phyloP scores from a whole-genome alignment of 495 filamentous ascomycete species.

The Delitschia confertaspora region DNA sequence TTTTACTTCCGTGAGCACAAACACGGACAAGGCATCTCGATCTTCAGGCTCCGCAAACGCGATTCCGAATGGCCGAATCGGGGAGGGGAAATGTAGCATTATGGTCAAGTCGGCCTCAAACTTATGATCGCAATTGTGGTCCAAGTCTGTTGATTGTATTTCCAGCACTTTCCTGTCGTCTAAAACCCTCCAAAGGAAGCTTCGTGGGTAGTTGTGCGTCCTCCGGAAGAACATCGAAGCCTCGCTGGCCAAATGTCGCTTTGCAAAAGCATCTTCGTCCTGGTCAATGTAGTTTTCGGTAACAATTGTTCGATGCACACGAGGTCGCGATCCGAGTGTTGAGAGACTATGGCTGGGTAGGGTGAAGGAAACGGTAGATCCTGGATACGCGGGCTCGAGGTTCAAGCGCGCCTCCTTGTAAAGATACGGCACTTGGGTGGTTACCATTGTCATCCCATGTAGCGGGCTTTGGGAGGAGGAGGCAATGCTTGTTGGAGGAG shows the following conservation, averaged over 20 bases:
- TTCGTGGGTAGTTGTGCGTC: slow-evolving; percentile 62
- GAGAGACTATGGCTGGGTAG: slow-evolving; percentile 47
- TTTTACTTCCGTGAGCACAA: slow-evolving; percentile 66
- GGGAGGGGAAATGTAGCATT: slow-evolving; percentile 62
- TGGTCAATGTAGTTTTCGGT: slow-evolving; percentile 44
- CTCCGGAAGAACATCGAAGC: slow-evolving; percentile 79
- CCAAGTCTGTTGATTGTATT: slow-evolving; percentile 73
- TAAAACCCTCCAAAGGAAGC: slow-evolving; percentile 83
- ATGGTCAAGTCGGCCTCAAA: slow-evolving; percentile 63
- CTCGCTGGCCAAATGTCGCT: slow-evolving; percentile 62
- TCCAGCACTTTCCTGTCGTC: slow-evolving; percentile 72
- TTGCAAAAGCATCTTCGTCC: slow-evolving; percentile 66
- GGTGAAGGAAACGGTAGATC: slow-evolving; percentile 63
- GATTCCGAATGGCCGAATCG: slow-evolving; percentile 64
- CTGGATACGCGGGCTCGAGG: slow-evolving; percentile 61
- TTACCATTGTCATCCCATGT: slow-evolving; percentile 33
- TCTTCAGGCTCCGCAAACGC: slow-evolving; percentile 71
- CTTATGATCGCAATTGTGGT: slow-evolving; percentile 53
- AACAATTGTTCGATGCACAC: slow-evolving; percentile 33
- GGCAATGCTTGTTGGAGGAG: not conserved
- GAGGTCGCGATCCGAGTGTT: slow-evolving; percentile 30
- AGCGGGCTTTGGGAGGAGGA: not conserved
- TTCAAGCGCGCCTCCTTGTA: slow-evolving; percentile 84
- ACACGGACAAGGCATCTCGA: slow-evolving; percentile 68
- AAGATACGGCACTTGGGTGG: slow-evolving; percentile 33